Conservation (phyloP, 371 early-diverging fungal genomes). For the Haplosporangium sp. region DNA sequence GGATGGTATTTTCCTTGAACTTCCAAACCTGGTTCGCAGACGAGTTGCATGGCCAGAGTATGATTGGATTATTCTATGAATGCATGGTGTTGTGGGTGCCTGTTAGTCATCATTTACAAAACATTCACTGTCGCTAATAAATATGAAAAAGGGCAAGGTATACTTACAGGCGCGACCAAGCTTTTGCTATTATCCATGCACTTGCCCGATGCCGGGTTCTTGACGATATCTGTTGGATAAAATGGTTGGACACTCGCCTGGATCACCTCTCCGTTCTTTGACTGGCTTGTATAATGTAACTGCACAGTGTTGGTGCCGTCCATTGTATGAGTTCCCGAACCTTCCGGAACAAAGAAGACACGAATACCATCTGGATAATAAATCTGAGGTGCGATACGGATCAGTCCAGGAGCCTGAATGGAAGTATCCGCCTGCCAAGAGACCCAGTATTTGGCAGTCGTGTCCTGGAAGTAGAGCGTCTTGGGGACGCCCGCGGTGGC, state of each 20-base stretch:
- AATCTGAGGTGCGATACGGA: conserved; percentile 44
- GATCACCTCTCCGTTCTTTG: conserved; percentile 41
- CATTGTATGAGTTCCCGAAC: conserved; percentile 46
- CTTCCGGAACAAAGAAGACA: conserved; percentile 46
- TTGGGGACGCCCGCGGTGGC: conserved; percentile 56
- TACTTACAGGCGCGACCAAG: conserved; percentile 33
- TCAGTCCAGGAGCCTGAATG: conserved; percentile 48
- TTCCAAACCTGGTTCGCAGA: conserved; percentile 51
- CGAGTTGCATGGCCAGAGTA: conserved; percentile 40
- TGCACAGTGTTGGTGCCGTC: conserved; percentile 37
- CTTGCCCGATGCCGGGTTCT: conserved; percentile 27
- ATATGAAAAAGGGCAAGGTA: neutral
- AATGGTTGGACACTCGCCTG: conserved; percentile 51
- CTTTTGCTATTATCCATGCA: conserved; percentile 36
- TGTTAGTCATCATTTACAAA: no score
- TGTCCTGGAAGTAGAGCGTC: conserved; percentile 48
- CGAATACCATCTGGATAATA: conserved; percentile 56
- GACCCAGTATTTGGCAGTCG: conserved; percentile 53
- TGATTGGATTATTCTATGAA: conserved; percentile 37
- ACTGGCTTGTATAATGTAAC: conserved; percentile 32
- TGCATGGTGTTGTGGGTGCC: no score
- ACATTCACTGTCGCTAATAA: no score
- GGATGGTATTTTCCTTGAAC: conserved; percentile 47
- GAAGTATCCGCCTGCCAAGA: conserved; percentile 45
- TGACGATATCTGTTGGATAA: conserved; percentile 47